phyloP scores from a whole-genome alignment of 176 grass and related monocot genomes.

The Poa pratensis region DNA sequence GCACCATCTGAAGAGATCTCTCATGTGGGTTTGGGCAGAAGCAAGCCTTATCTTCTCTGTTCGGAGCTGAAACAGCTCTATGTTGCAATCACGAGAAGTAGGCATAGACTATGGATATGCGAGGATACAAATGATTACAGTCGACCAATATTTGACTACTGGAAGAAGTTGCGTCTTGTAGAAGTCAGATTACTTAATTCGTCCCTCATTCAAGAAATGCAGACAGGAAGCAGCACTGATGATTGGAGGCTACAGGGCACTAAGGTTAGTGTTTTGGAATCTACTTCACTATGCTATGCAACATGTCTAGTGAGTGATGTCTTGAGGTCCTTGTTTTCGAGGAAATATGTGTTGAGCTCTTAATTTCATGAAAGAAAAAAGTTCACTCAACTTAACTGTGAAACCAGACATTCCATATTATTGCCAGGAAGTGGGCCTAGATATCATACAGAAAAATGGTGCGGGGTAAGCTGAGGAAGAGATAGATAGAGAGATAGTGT shows the following conservation, averaged over 20 bases:
- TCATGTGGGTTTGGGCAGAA: constrained; percentile 53
- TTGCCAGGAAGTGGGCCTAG: too few relatives aligned
- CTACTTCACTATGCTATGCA: not conserved
- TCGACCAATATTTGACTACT: constrained; percentile 75
- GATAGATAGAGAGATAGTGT: too few relatives aligned
- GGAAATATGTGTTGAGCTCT: not conserved
- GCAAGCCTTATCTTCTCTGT: constrained; percentile 63
- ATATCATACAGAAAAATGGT: too few relatives aligned
- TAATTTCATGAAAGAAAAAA: not conserved
- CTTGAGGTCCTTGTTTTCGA: not conserved
- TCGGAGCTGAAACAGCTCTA: constrained; percentile 88
- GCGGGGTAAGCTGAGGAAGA: too few relatives aligned
- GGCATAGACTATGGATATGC: constrained; percentile 79
- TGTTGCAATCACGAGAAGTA: constrained; percentile 75
- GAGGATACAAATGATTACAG: constrained; percentile 63
- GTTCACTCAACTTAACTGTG: not conserved
- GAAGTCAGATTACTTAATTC: constrained; percentile 62
- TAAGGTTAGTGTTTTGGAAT: constrained; percentile 52
- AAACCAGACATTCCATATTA: too few relatives aligned
- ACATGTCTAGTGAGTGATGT: not conserved
- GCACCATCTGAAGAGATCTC: constrained; percentile 40
- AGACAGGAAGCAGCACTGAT: constrained; percentile 53
- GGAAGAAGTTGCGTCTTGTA: constrained; percentile 73
- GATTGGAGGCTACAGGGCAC: constrained; percentile 69
- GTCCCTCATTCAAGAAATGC: constrained; percentile 59